Base-by-base conservation (phyloP, 257 asterid species). In the Ballota nigra region DNA sequence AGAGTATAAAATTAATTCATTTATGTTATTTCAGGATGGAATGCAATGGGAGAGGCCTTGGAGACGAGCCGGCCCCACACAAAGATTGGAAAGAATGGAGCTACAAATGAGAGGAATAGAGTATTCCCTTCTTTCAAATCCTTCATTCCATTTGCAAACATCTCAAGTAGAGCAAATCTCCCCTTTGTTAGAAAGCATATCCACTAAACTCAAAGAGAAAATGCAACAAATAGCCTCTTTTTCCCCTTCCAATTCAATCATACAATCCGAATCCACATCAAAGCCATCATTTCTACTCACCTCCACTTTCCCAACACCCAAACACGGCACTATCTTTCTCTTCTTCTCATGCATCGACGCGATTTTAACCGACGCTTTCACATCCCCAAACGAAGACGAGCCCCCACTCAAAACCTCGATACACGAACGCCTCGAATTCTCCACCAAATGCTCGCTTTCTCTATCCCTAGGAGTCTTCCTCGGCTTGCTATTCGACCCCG, bases 21-120 rank as follows among this genome's bases (percentile, higher is more conserved):
- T n/a, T n/a, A n/a, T n/a, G n/a, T n/a, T 5, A 19, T 72, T 68
- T 5, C 80, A 90, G 97, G 88, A 79, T 9, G 96, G 87, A 0
- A 16, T 88, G 75, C 20, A 64, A 41, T 86, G 95, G 93, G 97
- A 90, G 81, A 86, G 72, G 63, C 83, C 87, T 0, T 85, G 88
- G 88, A 73, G 82, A 19, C 63, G 69, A 49, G 40, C 28, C 18
- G 43, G 52, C 26, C 77, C 77, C 11, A 77, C 13, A 29, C 87
- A 81, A 23, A 76, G 79, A 63, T 57, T 90, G 66, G 76, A 76
- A 67, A 65, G 63, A 33, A 53, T 86, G 76, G 96, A 90, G 64
- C 79, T 58, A 8, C 58, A 83, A 0, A 75, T 88, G 82, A 81
- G 82, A 69, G 92, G 88, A 67, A 78, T 90, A 59, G 91, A 90